Percentiles rank a stretch among this genome's conserved stretches.
Evolutionary conservation across 371 early-diverging fungal genomes (phyloP).

Genomic region (Massospora cicadina): DNA sequence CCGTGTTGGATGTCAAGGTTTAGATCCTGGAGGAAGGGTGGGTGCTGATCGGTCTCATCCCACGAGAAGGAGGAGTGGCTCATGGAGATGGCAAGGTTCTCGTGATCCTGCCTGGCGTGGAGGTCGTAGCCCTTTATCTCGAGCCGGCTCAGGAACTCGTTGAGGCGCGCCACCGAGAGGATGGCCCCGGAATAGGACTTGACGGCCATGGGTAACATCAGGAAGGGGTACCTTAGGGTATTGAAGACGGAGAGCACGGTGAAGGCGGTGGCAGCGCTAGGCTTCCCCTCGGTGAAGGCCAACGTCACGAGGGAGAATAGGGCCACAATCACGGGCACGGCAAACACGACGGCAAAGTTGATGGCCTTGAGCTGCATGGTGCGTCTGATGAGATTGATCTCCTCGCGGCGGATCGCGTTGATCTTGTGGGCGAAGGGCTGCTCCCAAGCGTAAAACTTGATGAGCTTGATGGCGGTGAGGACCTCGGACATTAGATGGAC

Average conservation of each 20-base stretch:
- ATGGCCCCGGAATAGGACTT: slow-evolving; percentile 25
- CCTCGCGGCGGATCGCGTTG: slow-evolving; percentile 23
- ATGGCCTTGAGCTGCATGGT: slow-evolving; percentile 28
- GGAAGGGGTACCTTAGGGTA: slow-evolving; percentile 37
- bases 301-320: slow-evolving; percentile 23
- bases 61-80: slow-evolving; percentile 9
- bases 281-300: slow-evolving; percentile 11
- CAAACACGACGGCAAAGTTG: slow-evolving; percentile 36
- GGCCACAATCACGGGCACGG: slow-evolving; percentile 35
- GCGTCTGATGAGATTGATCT: slow-evolving; percentile 24
- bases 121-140: slow-evolving; percentile 24
- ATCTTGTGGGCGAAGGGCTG: slow-evolving; percentile 23
- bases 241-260: slow-evolving; percentile 42
- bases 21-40: slow-evolving; percentile 4
- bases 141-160: slow-evolving; percentile 30
- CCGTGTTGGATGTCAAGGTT: slow-evolving; percentile 25
- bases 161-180: slow-evolving; percentile 29
- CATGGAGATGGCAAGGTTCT: slow-evolving; percentile 4
- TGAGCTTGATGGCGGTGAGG: slow-evolving; percentile 49
- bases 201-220: slow-evolving; percentile 47
- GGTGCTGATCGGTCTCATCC: slow-evolving; percentile 8
- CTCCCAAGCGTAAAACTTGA: slow-evolving; percentile 64
- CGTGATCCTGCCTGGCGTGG: not conserved
- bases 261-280: slow-evolving; percentile 28
- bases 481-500: slow-evolving; percentile 51